Percentiles rank a stretch among this genome's conserved stretches.
phyloP scores from a whole-genome alignment of 768 basidiomycete genomes.

The Lepiota brunneoincarnata region DNA sequence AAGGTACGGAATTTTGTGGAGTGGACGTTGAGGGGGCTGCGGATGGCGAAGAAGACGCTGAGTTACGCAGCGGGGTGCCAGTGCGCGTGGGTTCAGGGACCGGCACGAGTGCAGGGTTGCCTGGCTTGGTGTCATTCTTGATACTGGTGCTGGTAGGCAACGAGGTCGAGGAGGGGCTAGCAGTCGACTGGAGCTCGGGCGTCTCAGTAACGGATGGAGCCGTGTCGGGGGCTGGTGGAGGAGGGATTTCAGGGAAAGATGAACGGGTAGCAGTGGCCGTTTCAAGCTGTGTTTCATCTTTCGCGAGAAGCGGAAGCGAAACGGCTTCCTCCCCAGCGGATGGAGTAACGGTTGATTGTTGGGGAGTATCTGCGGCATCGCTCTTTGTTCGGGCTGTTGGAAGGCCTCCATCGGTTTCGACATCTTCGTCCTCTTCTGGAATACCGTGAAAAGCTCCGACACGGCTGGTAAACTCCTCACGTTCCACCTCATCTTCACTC shows the following conservation, averaged over 20 bases:
- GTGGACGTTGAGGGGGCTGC: not conserved
- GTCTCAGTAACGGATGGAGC: not conserved
- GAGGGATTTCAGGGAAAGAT: not conserved
- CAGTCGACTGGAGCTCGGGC: not conserved
- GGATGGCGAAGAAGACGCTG: not conserved
- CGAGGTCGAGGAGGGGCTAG: not conserved
- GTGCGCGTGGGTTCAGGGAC: not conserved
- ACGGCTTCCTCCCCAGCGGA: slow-evolving; percentile 12
- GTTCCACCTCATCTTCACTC: slow-evolving; percentile 63
- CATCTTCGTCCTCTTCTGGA: slow-evolving; percentile 69
- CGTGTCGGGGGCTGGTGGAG: not conserved
- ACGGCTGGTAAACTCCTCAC: slow-evolving; percentile 35
- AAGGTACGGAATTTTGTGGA: not conserved
- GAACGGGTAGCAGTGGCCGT: slow-evolving; percentile 31
- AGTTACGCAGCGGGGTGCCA: not conserved
- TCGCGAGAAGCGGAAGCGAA: slow-evolving; percentile 24
- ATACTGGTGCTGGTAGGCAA: not conserved
- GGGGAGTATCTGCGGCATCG: not conserved
- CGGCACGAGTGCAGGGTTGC: not conserved
- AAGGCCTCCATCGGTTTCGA: not conserved
- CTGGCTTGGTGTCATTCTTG: not conserved
- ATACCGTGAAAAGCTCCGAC: slow-evolving; percentile 44
- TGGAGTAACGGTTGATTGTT: not conserved
- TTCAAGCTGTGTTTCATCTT: slow-evolving; percentile 28
- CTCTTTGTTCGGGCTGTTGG: not conserved